phyloP scores from a whole-genome alignment of 139 green algal species.

The Gonium pectorale region DNA sequence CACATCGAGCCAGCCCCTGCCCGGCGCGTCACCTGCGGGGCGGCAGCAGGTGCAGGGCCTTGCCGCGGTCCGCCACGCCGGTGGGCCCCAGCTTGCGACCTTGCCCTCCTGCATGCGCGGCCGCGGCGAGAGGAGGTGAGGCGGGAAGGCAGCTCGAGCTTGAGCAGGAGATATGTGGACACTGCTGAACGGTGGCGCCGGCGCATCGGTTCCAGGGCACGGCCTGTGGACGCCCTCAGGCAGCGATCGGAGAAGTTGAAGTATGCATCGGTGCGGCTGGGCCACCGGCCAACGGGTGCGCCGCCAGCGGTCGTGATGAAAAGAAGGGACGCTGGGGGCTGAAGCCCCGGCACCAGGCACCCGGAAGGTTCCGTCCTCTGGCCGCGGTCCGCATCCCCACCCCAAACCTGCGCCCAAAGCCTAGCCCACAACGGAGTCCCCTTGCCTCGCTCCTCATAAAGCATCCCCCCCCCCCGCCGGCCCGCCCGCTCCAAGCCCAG shows the following conservation, averaged over 20 bases:
- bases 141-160: not conserved
- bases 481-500: no score
- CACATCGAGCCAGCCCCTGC: no score
- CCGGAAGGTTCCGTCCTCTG: not conserved
- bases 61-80: not conserved
- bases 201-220: not conserved
- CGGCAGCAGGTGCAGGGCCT: not conserved
- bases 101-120: not conserved
- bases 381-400: not conserved
- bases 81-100: not conserved
- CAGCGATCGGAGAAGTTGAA: not conserved
- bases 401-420: constrained; percentile 10
- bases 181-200: not conserved
- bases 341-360: not conserved
- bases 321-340: no score
- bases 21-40: no score
- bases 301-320: not conserved
- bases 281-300: not conserved
- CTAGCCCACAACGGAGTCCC: no score
- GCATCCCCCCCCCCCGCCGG: no score
- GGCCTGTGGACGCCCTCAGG: not conserved
- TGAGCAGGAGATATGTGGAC: not conserved
- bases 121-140: not conserved
- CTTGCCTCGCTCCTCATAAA: no score
- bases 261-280: not conserved